A percentile compares a stretch with the other conserved stretches of the same genome.
phyloP scores from a whole-genome alignment of 2,329 filamentous ascomycete species.

The Fusarium sp. region DNA sequence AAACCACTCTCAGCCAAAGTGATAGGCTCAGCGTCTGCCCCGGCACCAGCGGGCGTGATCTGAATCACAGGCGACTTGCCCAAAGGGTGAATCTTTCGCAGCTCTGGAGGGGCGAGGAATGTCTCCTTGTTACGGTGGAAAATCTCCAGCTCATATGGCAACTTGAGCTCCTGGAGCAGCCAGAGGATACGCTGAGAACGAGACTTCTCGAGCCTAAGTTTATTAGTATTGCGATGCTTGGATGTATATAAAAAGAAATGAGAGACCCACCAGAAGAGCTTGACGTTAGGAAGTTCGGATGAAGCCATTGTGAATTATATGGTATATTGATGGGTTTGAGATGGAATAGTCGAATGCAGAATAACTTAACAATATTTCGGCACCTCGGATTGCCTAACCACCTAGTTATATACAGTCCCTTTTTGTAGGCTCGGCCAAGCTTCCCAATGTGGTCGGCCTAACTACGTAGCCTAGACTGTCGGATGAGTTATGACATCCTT shows the following conservation, averaged over 20 bases:
- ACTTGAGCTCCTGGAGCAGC: constrained; percentile 84
- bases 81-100: constrained; percentile 83
- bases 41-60: constrained; percentile 60
- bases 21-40: constrained; percentile 54
- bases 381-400: background rate
- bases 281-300: constrained; percentile 63
- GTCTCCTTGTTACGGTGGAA: constrained; percentile 75
- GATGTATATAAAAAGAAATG: background rate
- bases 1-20: constrained; percentile 85
- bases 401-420: background rate
- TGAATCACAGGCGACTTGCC: constrained; percentile 87
- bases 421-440: constrained; percentile 21
- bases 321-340: background rate
- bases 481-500: constrained; percentile 1
- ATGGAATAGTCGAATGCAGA: background rate
- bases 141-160: constrained; percentile 82
- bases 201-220: constrained; percentile 81
- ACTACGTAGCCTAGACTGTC: constrained; percentile 7
- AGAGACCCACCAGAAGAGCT: constrained; percentile 69
- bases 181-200: constrained; percentile 86
- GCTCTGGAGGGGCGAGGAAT: constrained; percentile 77
- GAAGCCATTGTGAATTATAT: constrained; percentile 39
- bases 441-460: constrained; percentile 27
- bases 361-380: background rate
- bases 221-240: background rate